These are phyloP conservation scores for Rostrohypoxylon terebratum DNA, from an alignment of 495 filamentous ascomycete species.

Conservation along the genomic window DNA sequence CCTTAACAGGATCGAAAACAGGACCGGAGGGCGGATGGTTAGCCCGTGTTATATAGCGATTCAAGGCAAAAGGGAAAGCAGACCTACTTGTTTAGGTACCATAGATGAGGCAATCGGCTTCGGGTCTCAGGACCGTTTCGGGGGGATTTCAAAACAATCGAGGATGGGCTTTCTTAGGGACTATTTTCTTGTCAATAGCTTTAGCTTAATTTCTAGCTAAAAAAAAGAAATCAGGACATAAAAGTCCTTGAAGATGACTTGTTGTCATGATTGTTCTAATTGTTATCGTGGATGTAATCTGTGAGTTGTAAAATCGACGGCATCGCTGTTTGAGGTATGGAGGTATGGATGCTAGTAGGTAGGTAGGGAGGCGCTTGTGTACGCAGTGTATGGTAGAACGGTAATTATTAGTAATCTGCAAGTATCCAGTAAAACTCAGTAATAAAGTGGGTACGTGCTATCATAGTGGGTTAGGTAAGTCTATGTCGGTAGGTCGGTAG, in stretches of 20 bases:
- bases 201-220: slow-evolving; percentile 40
- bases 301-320: neutral
- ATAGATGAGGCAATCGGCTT: slow-evolving; percentile 37
- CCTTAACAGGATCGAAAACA: slow-evolving; percentile 35
- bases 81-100: slow-evolving; percentile 6
- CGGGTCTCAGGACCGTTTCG: slow-evolving; percentile 36
- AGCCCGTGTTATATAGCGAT: slow-evolving; percentile 32
- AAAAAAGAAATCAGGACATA: slow-evolving; percentile 34
- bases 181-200: slow-evolving; percentile 33
- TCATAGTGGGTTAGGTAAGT: slow-evolving; percentile 12
- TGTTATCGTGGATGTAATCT: neutral
- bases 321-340: neutral
- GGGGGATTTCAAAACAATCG: slow-evolving; percentile 24
- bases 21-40: slow-evolving; percentile 32
- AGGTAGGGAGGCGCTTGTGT: neutral
- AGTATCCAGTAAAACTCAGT: too few species aligned
- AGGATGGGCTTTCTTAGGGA: slow-evolving; percentile 2
- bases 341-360: neutral
- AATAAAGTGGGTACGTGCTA: neutral
- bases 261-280: neutral
- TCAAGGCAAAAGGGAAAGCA: slow-evolving; percentile 29
- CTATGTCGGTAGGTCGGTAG: neutral
- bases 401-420: neutral
- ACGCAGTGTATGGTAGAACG: neutral
- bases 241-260: slow-evolving; percentile 12